Conservation (phyloP, 192 early-diverging fungal species). For the Backusella westeae region DNA sequence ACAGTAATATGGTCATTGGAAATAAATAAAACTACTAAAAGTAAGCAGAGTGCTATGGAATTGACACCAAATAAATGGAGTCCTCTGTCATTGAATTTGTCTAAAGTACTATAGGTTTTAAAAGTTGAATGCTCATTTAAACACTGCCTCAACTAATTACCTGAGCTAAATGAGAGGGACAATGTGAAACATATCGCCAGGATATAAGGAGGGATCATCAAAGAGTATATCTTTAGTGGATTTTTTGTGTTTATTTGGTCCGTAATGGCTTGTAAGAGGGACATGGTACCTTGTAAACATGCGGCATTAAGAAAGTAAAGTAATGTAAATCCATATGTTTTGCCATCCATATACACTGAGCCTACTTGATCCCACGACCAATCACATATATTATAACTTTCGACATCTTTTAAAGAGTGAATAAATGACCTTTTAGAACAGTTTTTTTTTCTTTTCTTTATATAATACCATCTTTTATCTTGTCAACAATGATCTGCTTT, state of each 20-base stretch:
- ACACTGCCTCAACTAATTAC: neutral
- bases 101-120: neutral
- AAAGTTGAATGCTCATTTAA: neutral
- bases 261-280: neutral
- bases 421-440: neutral
- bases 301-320: conserved; percentile 9
- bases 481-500: conserved; percentile 29
- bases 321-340: conserved; percentile 11
- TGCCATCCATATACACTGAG: conserved; percentile 18
- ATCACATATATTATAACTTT: neutral
- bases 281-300: conserved; percentile 10
- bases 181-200: conserved; percentile 1
- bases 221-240: conserved; percentile 11
- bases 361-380: conserved; percentile 25
- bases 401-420: neutral
- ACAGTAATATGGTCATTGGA: neutral
- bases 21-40: conserved; percentile 13
- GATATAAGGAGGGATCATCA: conserved; percentile 40
- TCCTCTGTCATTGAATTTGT: neutral
- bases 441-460: neutral
- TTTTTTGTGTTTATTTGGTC: neutral
- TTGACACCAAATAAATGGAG: conserved; percentile 14
- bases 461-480: conserved; percentile 17
- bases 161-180: conserved; percentile 1
- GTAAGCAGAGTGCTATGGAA: neutral